phyloP scores from a whole-genome alignment of 352 stramenopile genomes.

The Thalassiosira ordinaria region DNA sequence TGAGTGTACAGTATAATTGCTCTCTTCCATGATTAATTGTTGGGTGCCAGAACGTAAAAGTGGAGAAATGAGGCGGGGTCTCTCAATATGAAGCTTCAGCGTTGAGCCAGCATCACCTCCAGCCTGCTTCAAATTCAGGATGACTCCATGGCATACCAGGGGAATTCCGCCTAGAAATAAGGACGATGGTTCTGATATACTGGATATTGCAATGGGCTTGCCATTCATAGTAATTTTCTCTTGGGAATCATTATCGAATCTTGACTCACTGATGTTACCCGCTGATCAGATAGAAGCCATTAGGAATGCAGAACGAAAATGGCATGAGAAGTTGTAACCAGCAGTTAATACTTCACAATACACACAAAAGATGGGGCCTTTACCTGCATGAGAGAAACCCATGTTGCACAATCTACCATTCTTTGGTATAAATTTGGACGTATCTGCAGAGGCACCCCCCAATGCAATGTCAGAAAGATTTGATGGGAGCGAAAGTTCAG shows the following conservation, averaged over 20 bases:
- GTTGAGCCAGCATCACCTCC: slow-evolving; percentile 10
- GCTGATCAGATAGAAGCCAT: slow-evolving; percentile 26
- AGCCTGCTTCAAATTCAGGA: slow-evolving; percentile 52
- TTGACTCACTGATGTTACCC: slow-evolving; percentile 49
- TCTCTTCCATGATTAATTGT: slow-evolving; percentile 70
- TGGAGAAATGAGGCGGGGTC: slow-evolving; percentile 33
- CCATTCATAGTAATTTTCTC: slow-evolving; percentile 35
- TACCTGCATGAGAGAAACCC: slow-evolving; percentile 49
- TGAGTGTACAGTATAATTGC: slow-evolving; percentile 73
- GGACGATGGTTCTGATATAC: slow-evolving; percentile 18
- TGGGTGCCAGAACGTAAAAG: slow-evolving; percentile 32
- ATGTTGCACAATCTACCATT: slow-evolving; percentile 53
- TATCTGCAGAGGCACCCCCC: slow-evolving; percentile 21
- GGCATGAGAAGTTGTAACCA: background rate
- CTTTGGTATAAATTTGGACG: slow-evolving; percentile 44
- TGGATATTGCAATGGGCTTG: slow-evolving; percentile 36
- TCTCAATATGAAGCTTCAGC: slow-evolving; percentile 35
- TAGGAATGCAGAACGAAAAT: no score
- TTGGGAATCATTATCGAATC: slow-evolving; percentile 7
- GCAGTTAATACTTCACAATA: slow-evolving; percentile 1
- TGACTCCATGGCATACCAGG: slow-evolving; percentile 67
- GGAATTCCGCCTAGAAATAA: slow-evolving; percentile 69
- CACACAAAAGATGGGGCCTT: background rate
- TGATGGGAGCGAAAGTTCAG: slow-evolving; percentile 43
- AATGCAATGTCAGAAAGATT: slow-evolving; percentile 31